Base-by-base conservation (phyloP, 2,329 filamentous ascomycete species). In the Fusarium pseudograminearum region DNA sequence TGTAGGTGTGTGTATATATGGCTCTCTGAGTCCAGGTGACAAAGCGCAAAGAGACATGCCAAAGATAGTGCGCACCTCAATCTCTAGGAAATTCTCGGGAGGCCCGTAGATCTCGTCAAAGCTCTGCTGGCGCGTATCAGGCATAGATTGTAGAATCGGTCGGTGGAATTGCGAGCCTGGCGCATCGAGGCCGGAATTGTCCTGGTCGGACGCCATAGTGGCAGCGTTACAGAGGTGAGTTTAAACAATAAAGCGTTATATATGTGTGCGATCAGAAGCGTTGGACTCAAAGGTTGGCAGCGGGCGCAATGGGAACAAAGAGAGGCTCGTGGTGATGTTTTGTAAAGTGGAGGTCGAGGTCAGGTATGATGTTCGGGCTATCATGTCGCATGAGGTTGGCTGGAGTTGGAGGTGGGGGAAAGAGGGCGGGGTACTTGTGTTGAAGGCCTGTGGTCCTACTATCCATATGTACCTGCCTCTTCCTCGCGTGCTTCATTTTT, bases 51-150 rank as follows among this genome's bases (percentile, higher is more conserved):
- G 34, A 33, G 15, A n/a, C 12, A 30, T 14, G 31, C 47, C 11
- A 57, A 38, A 46, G 45, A 40, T 30, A 61, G 80, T 38, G 57
- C 75, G 69, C 61, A 96, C 94, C 86, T 99, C 96, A 70, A 99
- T 97, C 85, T 99, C 96, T 57, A 99, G 88, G 79, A 98, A 98
- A 85, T 99, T 99, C 86, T 99, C 96, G 8, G 96, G 96, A 48
- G 95, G 93, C 16, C 94, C 96, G 81, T 99, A 99, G 80, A 98
- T 97, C 86, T 99, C 96, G 83, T 99, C 96, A 79, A 98, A 98
- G 78, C 92, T 96, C 85, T 99, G 96, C 82, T 93, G 90, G 76
- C 94, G 92, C 73, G 92, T 89, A 78, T 90, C 89, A 48, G 89
- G 89, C 83, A 91, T 88, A 68, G 88, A 86, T 81, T 89, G 87